Percentiles rank a stretch among this genome's conserved stretches.
These are phyloP conservation scores for Populus hybrid DNA, from an alignment of 441 rosid species.

Conservation along the genomic window DNA sequence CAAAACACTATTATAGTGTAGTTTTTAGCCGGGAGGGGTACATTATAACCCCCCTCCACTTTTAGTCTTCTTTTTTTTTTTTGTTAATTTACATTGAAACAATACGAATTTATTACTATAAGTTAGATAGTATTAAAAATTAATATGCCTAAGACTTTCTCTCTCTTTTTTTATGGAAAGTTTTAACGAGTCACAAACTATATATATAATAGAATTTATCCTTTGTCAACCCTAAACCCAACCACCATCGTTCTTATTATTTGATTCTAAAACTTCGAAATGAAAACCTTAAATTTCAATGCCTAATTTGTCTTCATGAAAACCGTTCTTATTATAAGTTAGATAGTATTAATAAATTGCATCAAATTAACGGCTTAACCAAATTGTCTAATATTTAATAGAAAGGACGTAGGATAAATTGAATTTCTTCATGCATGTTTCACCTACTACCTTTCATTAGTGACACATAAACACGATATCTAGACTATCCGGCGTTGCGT, in stretches of 20 bases:
- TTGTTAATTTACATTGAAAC: no score
- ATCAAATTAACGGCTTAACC: not conserved
- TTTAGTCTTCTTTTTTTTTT: no score
- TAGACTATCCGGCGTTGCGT: conserved; percentile 14
- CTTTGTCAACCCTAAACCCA: not conserved
- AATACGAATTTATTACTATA: no score
- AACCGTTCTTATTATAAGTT: no score
- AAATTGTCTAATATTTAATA: not conserved
- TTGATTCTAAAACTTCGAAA: not conserved
- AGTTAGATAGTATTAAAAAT: no score
- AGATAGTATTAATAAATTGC: no score
- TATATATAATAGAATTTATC: not conserved
- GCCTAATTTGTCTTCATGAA: not conserved
- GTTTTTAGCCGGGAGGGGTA: no score
- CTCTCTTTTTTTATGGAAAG: no score
- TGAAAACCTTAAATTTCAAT: not conserved
- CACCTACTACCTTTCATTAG: not conserved
- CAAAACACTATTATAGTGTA: no score
- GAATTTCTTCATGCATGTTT: not conserved
- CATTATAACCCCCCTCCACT: no score
- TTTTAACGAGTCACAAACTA: no score
- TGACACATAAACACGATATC: not conserved
- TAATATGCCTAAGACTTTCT: no score
- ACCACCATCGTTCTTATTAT: not conserved
- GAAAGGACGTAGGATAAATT: not conserved